phyloP scores from a whole-genome alignment of 345 rosid genomes.

The Cardiospermum halicacabum region DNA sequence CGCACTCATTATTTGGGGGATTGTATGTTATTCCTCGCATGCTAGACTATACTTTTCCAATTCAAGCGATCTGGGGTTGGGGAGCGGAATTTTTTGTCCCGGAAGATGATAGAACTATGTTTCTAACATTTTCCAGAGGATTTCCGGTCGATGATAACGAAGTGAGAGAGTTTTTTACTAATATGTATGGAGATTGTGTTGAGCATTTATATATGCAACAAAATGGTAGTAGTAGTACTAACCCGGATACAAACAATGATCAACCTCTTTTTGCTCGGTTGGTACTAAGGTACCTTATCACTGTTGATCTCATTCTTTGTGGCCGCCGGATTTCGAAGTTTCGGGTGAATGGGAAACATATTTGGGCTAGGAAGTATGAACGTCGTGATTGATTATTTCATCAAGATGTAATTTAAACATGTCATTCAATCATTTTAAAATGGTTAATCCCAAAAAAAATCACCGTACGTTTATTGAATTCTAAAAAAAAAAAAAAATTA shows the following conservation, averaged over 20 bases:
- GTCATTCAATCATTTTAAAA: too few relatives aligned
- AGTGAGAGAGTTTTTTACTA: constrained; percentile 29
- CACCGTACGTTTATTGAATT: too few relatives aligned
- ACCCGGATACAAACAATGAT: constrained; percentile 10
- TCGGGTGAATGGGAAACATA: constrained; percentile 44
- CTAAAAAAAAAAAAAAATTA: too few relatives aligned
- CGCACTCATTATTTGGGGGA: constrained; percentile 35
- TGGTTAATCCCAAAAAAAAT: too few relatives aligned
- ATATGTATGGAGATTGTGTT: constrained; percentile 24
- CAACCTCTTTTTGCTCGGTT: constrained; percentile 43
- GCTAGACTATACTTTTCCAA: constrained; percentile 12
- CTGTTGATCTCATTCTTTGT: constrained; percentile 31
- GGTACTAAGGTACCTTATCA: constrained; percentile 20
- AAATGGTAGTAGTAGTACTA: too few relatives aligned
- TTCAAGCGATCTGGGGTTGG: constrained; percentile 44
- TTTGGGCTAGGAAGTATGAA: constrained; percentile 53
- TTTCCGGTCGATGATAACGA: constrained; percentile 38
- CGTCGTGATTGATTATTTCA: constrained; percentile 22
- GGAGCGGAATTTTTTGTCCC: constrained; percentile 11
- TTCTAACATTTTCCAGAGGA: constrained; percentile 43
- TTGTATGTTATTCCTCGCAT: constrained; percentile 24
- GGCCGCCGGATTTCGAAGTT: constrained; percentile 37
- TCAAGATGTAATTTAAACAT: too few relatives aligned
- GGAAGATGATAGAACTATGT: constrained; percentile 41
- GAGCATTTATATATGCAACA: constrained; percentile 34